Evolutionary conservation across 371 early-diverging fungal species (phyloP), one percentile per base, ranked within the genome.

Genomic region (Polyrhizophydium stewartii): DNA sequence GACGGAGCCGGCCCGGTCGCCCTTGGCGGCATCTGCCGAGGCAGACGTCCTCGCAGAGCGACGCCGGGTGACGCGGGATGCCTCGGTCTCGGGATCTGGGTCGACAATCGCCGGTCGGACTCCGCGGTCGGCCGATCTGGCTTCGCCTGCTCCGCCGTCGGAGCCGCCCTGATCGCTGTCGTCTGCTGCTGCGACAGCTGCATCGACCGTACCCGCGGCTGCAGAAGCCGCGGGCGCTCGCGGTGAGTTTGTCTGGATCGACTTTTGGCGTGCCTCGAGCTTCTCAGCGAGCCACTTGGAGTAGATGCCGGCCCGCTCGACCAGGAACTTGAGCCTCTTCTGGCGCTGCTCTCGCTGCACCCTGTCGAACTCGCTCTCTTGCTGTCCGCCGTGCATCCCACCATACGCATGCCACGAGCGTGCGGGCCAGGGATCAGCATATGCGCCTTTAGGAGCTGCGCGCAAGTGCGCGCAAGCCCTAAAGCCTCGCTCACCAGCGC

Each of bases 271-370:
- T 59, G 77, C 78, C 50, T 90, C 89, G 63, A 94, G 72, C 68
- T 89, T 87, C 25, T 84, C 72, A 1, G 90, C 84, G 13, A 94
- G 74, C 59, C 92, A 92, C 25, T 83, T 81, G 28, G 90, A 87
- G 70, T 92, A 94, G 7, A 91, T 83, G 5, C 91, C 82, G 0
- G 93, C 92, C 58, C 86, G 87, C 64, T 90, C 88, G 21, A 94
- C 72, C 62, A 94, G 79, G 66, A 90, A 90, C 66, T 88, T 79
- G 21, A 92, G 70, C 40, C 92, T 86, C 62, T 89, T 43, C 43
- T 21, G 13, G 5, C 19, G 5, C 43, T 43, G 21, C 43, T 43
- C 12, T 2, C 43, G 43, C n/a, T 43, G 21, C 43, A 12, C n/a
- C 3, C 3, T 3, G 2, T 43, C 13, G 19, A 43, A n/a, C 43